phyloP scores from a whole-genome alignment of 108 stramenopile species.

The Cyclotella baltica region DNA sequence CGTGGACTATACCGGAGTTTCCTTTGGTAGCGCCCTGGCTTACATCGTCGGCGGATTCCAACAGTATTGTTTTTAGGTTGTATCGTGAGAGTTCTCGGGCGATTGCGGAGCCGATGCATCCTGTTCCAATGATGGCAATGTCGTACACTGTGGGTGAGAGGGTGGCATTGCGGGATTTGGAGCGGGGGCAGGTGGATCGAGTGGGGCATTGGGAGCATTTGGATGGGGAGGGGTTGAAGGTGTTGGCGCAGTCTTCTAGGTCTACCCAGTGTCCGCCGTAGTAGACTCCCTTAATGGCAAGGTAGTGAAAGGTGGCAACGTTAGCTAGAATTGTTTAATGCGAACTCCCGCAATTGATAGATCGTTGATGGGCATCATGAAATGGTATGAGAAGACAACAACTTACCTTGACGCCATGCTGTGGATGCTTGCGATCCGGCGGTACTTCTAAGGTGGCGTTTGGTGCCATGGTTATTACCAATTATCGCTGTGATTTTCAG shows the following conservation, averaged over 20 bases:
- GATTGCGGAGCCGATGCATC: conserved; percentile 82
- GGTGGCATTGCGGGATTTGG: conserved; percentile 53
- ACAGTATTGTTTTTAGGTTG: conserved; percentile 48
- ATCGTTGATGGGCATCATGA: not conserved
- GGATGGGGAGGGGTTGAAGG: conserved; percentile 50
- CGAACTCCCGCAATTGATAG: not conserved
- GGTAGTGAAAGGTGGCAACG: not conserved
- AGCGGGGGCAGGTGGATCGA: conserved; percentile 60
- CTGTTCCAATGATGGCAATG: conserved; percentile 73
- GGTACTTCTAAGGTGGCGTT: conserved; percentile 16
- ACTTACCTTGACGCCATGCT: conserved; percentile 41
- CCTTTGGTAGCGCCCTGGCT: conserved; percentile 80
- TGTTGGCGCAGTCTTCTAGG: conserved; percentile 74
- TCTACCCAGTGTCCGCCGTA: conserved; percentile 80
- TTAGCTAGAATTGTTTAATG: not conserved
- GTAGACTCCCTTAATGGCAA: conserved; percentile 60
- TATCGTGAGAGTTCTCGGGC: conserved; percentile 81
- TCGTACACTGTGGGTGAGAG: conserved; percentile 51
- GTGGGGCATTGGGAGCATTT: conserved; percentile 48
- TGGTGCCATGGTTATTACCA: conserved; percentile 26
- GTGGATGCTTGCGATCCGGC: conserved; percentile 43
- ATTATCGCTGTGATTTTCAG: too few relatives aligned
- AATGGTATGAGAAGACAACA: not conserved
- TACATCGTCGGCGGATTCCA: conserved; percentile 86
- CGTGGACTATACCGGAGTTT: conserved; percentile 87